Percentiles rank a stretch among this genome's conserved stretches.
These are phyloP conservation scores for Rhodocollybia butyracea DNA, from an alignment of 768 basidiomycete genomes.

Conservation along the genomic window DNA sequence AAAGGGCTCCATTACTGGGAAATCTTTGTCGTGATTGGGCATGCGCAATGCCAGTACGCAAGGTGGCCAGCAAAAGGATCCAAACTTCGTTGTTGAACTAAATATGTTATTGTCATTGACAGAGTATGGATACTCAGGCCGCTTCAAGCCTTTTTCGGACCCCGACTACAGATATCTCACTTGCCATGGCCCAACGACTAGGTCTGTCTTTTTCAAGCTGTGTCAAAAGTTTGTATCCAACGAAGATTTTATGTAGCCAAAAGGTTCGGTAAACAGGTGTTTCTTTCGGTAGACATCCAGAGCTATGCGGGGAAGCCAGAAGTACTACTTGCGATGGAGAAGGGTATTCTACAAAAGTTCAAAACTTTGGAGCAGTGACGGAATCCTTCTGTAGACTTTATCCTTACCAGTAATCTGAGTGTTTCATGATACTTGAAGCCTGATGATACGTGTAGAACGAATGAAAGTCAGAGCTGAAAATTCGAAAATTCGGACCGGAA, in stretches of 20 bases:
- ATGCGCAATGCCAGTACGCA: conserved; percentile 74
- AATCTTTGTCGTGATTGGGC: conserved; percentile 74
- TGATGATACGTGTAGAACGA: no score
- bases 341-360: conserved; percentile 49
- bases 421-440: no score
- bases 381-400: no score
- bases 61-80: conserved; percentile 24
- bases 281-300: conserved; percentile 64
- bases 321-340: conserved; percentile 56
- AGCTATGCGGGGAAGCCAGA: conserved; percentile 45
- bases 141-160: conserved; percentile 67
- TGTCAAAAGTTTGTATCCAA: conserved; percentile 14
- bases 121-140: conserved; percentile 24
- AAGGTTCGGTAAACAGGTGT: conserved; percentile 65
- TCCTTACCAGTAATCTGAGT: no score
- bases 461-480: no score
- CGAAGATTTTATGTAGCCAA: conserved; percentile 46
- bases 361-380: conserved; percentile 27
- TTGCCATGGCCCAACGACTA: conserved; percentile 76
- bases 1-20: conserved; percentile 50
- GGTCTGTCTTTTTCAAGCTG: conserved; percentile 38
- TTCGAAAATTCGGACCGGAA: no score
- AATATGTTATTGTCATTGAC: background rate
- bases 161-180: conserved; percentile 56
- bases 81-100: background rate